A percentile compares a stretch with the other conserved stretches of the same genome.
Conservation (phyloP, 768 basidiomycete species). For the Russula brevipes region DNA sequence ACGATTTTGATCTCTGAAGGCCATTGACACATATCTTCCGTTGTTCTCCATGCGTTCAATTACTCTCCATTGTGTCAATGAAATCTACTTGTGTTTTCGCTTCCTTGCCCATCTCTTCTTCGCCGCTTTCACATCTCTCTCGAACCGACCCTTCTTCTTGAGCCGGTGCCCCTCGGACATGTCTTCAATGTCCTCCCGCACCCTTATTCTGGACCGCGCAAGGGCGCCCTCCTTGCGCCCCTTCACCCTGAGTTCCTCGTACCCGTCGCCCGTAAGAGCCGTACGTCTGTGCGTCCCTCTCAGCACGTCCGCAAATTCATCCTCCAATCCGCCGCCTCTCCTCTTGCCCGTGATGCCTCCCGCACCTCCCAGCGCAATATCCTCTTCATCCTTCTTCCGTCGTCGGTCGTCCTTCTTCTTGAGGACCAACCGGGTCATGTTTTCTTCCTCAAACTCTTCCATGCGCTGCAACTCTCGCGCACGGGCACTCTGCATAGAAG, state of each 20-base stretch:
- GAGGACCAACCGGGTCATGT: conserved; percentile 86
- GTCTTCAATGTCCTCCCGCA: conserved; percentile 31
- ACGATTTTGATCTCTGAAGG: conserved; percentile 31
- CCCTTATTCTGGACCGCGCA: conserved; percentile 48
- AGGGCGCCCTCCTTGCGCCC: conserved; percentile 61
- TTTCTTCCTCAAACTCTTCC: conserved; percentile 89
- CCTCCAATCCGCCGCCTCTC: conserved; percentile 68
- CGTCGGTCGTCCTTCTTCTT: conserved; percentile 79
- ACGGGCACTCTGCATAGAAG: conserved; percentile 57
- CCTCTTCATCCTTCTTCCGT: conserved; percentile 75
- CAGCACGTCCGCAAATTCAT: conserved; percentile 81
- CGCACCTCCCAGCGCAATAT: conserved; percentile 78
- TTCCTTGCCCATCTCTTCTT: conserved; percentile 29
- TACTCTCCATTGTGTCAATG: background rate
- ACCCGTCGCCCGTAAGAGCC: conserved; percentile 58
- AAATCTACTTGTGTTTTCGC: conserved; percentile 17
- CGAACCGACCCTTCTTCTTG: conserved; percentile 41
- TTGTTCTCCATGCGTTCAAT: background rate
- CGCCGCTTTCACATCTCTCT: conserved; percentile 39
- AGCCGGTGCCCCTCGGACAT: conserved; percentile 32
- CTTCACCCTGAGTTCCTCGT: conserved; percentile 69
- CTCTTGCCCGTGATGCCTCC: conserved; percentile 41
- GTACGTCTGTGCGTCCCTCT: conserved; percentile 44
- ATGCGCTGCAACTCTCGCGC: conserved; percentile 76
- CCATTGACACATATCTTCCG: background rate